Base-by-base conservation (phyloP, 2,329 filamentous ascomycete genomes). In the Hypoxylon sp. region DNA sequence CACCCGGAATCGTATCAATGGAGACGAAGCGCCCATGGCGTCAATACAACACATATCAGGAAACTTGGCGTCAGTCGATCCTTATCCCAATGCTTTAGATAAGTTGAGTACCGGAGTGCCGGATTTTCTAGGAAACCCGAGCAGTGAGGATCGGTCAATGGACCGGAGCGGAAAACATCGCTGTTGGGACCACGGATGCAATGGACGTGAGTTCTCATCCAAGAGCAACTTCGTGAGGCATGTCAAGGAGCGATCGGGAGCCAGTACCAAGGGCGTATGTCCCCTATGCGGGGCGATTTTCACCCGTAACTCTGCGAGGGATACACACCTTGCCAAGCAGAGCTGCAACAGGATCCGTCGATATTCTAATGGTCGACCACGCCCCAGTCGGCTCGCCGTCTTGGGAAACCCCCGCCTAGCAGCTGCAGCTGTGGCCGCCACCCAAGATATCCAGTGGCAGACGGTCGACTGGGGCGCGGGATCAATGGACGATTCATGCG, bases 131-230 rank as follows among this genome's bases (percentile, higher is more conserved):
- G 68, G 67, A 29, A 69, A 60, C 17, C 62, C 62, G 37, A 46
- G 55, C 52, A 51, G 50, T 24, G 68, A 72, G 10, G 72, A 72
- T 15, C 60, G 44, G 24, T 21, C 67, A 44, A 54, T 58, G 52
- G 68, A 72, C 5, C 55, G 54, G 50, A 65, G 55, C 48, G 73
- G 71, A 27, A 75, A 75, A 51, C 69, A 74, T 52, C 69, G 70
- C 7, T 75, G 74, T 39, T 75, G 74, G 74, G 74, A 75, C 31
- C 74, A 75, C 47, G 74, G 74, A 44, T 75, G 74, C 65, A 75
- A 75, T 48, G 74, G 74, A 7, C 69, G 71, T 11, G 73, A 75
- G 13, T 75, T 75, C 51, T 75, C 74, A 47, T 75, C 74, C 51
- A 72, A 72, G 59, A 75, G 74, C 58, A 75, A 75, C 65, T 72